Base-by-base conservation (phyloP, 2,329 filamentous ascomycete genomes). In the Pezicula neosporulosa region DNA sequence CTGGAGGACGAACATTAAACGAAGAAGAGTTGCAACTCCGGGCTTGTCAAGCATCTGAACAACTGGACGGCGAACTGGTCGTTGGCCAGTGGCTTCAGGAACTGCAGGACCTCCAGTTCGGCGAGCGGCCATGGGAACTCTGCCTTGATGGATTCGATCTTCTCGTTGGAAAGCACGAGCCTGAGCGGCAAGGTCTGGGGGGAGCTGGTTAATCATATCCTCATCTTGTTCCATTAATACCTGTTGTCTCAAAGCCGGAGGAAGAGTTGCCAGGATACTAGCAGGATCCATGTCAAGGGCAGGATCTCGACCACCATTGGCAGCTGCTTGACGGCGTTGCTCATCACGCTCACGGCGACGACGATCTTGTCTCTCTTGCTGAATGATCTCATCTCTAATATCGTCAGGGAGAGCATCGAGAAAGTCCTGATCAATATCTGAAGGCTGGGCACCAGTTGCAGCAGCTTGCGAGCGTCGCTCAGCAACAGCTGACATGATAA, bases 1-100 rank as follows among this genome's bases (percentile, higher is more conserved):
- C 59, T 97, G 90, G 44, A 90, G 88, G 62, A 97, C 91, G 68
- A 99, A 99, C 93, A 99, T 97, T 9, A 99, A 80, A n/a, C 95
- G 89, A 41, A 99, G 78, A 33, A 99, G 76, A n/a, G 94, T 97
- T 24, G 95, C 94, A 58, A 99, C 86, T 24, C 95, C 94, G 44
- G 92, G 82, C 71, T 96, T 97, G 70, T 99, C 94, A 28, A 99
- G 82, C 87, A 99, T 96, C 67, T 99, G 94, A 21, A 96, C 89
- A 52, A 95, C 88, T 19, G 90, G 86, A 55, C 89, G 87, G 51
- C 89, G 85, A 62, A 88, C 86, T 36, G 77, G 72, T 72, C 91
- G 93, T 46, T 63, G 57, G 13, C 50, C 42, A 36, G 48, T 54
- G 30, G 46, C 47, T 24, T 58, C 64, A 51, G 55, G 70, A 63